Evolutionary conservation across 2,329 filamentous ascomycete species (phyloP).

Genomic region (Microcyclosporella mali): DNA sequence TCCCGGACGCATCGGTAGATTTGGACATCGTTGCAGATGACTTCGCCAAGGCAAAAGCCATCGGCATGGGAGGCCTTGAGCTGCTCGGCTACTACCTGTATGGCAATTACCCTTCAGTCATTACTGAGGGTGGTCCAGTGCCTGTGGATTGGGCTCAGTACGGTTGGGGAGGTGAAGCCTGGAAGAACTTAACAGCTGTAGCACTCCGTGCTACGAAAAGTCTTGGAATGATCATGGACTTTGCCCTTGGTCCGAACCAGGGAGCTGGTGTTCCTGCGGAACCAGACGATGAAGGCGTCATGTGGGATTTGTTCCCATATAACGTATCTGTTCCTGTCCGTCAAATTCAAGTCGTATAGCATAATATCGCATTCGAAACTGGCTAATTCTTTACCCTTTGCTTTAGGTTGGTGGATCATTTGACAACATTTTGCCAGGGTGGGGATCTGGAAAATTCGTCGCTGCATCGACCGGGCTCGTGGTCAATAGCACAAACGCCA

Average conservation of each 20-base stretch:
- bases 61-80: constrained; percentile 38
- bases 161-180: constrained; percentile 37
- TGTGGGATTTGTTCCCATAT: constrained; percentile 31
- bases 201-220: constrained; percentile 32
- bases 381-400: too few relatives aligned
- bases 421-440: constrained; percentile 34
- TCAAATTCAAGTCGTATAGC: too few relatives aligned
- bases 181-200: constrained; percentile 28
- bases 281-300: constrained; percentile 31
- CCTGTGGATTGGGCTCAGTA: constrained; percentile 35
- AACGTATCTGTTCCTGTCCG: constrained; percentile 30
- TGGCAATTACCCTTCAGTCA: constrained; percentile 23
- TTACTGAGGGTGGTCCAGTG: constrained; percentile 17
- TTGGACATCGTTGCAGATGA: constrained; percentile 27
- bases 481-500: constrained; percentile 6
- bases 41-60: constrained; percentile 26
- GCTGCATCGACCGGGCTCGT: constrained; percentile 16
- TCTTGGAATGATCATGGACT: constrained; percentile 39
- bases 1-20: constrained; percentile 35
- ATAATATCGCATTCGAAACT: too few relatives aligned
- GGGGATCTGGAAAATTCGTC: constrained; percentile 32
- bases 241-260: constrained; percentile 43
- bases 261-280: constrained; percentile 42
- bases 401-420: constrained; percentile 26
- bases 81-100: constrained; percentile 38